phyloP scores from a whole-genome alignment of 805 yeast genomes.

The Kodamaea lidongshanica region DNA sequence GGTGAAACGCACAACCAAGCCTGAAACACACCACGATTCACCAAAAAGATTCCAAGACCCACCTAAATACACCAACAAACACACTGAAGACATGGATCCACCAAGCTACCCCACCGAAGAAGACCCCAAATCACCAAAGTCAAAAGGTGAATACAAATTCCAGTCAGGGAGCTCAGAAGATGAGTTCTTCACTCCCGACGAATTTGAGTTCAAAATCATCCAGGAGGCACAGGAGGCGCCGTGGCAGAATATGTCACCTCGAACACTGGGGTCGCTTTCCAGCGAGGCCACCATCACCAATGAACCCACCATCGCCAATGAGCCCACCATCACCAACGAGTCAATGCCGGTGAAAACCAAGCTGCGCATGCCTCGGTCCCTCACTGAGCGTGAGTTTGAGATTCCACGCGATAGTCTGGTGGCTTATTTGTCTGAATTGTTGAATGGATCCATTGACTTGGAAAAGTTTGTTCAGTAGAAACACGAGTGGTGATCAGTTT shows the following conservation, averaged over 20 bases:
- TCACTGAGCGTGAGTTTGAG: slow-evolving; percentile 3
- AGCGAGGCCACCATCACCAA: slow-evolving; percentile 9
- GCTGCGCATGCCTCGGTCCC: slow-evolving; percentile 1
- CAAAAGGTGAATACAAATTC: not conserved
- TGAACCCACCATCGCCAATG: slow-evolving; percentile 1
- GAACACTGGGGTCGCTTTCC: slow-evolving; percentile 7
- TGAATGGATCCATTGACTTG: slow-evolving; percentile 21
- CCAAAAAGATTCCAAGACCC: too few species aligned
- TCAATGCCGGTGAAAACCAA: slow-evolving; percentile 1
- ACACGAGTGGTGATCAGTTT: too few species aligned
- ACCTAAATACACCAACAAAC: too few species aligned
- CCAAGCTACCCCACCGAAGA: too few species aligned
- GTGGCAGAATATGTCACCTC: not conserved
- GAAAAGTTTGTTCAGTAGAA: too few species aligned
- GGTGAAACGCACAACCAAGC: too few species aligned
- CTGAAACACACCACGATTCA: too few species aligned
- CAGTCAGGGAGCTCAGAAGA: slow-evolving; percentile 22
- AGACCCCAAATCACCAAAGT: too few species aligned
- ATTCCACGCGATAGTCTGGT: slow-evolving; percentile 23
- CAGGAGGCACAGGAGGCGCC: slow-evolving; percentile 2
- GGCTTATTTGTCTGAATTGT: slow-evolving; percentile 26
- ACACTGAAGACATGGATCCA: too few species aligned
- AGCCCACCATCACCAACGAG: slow-evolving; percentile 1
- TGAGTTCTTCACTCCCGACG: slow-evolving; percentile 30
- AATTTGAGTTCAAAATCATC: slow-evolving; percentile 15